These are phyloP conservation scores for Bacterosira constricta DNA, from an alignment of 108 stramenopile species.

Conservation along the genomic window DNA sequence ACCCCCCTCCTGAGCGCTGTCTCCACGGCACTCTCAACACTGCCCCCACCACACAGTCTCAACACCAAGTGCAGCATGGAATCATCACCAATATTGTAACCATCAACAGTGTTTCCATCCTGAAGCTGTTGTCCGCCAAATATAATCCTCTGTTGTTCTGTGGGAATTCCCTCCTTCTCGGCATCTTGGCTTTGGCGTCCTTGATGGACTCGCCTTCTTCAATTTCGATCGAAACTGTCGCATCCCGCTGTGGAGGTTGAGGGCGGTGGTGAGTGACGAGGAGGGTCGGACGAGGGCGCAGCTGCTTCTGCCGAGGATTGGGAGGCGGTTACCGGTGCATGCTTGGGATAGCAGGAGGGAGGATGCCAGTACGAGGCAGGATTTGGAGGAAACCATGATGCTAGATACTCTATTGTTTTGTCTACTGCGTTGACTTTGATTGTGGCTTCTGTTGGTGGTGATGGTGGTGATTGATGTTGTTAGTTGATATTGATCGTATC, in stretches of 20 bases:
- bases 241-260: conserved; percentile 79
- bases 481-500: no score
- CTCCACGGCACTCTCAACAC: conserved; percentile 23
- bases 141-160: conserved; percentile 95
- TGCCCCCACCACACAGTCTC: conserved; percentile 74
- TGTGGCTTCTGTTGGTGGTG: no score
- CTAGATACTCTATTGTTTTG: no score
- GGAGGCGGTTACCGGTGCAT: conserved; percentile 25
- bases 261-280: conserved; percentile 29
- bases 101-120: conserved; percentile 93
- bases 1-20: conserved; percentile 49
- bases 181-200: conserved; percentile 97
- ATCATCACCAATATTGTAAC: conserved; percentile 96
- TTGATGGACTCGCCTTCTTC: conserved; percentile 98
- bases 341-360: conserved; percentile 20
- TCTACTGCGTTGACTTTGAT: no score
- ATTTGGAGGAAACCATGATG: conserved; percentile 32
- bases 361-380: conserved; percentile 30
- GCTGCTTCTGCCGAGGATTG: background rate
- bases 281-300: conserved; percentile 2
- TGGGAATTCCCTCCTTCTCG: conserved; percentile 96
- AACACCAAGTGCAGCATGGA: conserved; percentile 94
- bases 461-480: background rate
- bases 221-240: conserved; percentile 95
- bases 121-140: conserved; percentile 98